Percentiles rank a stretch among this genome's conserved stretches.
These are phyloP conservation scores for Aquilaria agallochum DNA, from an alignment of 441 rosid species.

Conservation along the genomic window DNA sequence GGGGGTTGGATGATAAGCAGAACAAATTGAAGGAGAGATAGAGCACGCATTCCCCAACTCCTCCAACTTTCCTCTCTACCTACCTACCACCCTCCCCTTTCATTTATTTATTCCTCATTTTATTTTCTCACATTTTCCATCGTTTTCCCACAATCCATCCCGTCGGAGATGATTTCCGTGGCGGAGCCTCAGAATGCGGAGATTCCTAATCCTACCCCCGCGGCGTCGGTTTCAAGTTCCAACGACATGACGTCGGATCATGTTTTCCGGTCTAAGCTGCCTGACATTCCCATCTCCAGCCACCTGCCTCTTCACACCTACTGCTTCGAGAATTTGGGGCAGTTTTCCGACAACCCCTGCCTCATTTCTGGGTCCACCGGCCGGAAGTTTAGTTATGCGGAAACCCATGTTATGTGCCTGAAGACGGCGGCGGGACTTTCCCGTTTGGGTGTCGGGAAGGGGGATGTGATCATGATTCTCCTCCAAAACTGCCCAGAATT, in stretches of 20 bases:
- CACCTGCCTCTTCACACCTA: constrained; percentile 80
- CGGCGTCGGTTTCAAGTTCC: background rate
- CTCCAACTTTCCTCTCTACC: constrained; percentile 16
- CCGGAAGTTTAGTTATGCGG: constrained; percentile 39
- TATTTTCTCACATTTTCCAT: background rate
- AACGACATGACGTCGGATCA: constrained; percentile 10
- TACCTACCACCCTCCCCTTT: background rate
- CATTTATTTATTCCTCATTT: background rate
- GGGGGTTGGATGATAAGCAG: no score
- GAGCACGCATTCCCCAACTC: constrained; percentile 6
- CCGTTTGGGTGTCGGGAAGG: constrained; percentile 48
- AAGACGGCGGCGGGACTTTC: constrained; percentile 58
- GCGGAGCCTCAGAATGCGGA: constrained; percentile 29
- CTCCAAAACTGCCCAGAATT: constrained; percentile 82
- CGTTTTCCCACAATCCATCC: background rate
- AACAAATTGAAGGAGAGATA: no score
- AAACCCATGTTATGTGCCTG: constrained; percentile 42
- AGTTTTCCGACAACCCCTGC: constrained; percentile 45
- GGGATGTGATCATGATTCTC: constrained; percentile 81
- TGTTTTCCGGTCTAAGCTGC: constrained; percentile 72
- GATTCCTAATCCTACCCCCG: constrained; percentile 13
- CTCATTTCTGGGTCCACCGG: constrained; percentile 57
- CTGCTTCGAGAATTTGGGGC: constrained; percentile 47
- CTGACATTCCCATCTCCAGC: constrained; percentile 60
- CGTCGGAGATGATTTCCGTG: constrained; percentile 25